Evolutionary conservation across 106 monocot species (phyloP).

Genomic region (Dioscorea dumetorum): DNA sequence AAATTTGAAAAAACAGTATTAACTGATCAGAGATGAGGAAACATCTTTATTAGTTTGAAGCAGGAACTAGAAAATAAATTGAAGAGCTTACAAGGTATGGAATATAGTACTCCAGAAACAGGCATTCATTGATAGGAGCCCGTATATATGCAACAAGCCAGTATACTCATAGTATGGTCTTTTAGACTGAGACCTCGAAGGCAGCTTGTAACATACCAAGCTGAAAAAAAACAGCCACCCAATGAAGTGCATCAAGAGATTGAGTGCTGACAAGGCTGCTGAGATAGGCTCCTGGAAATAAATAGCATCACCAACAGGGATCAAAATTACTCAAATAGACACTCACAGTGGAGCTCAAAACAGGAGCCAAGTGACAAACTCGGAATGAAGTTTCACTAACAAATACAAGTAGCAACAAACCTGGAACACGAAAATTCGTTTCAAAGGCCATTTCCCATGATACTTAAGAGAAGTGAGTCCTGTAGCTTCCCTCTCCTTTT

Average conservation of each 20-base stretch:
- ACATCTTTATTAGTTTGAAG: too few relatives aligned
- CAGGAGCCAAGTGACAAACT: too few relatives aligned
- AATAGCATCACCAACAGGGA: not conserved
- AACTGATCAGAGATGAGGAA: not conserved
- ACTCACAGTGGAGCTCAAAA: not conserved
- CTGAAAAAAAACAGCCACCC: constrained; percentile 91
- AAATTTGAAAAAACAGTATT: not conserved
- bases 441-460: constrained; percentile 95
- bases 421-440: constrained; percentile 68
- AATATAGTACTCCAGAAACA: constrained; percentile 97
- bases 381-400: not conserved
- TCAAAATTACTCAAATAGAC: not conserved
- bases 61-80: not conserved
- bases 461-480: constrained; percentile 68
- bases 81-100: constrained; percentile 58
- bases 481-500: constrained; percentile 44
- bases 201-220: constrained; percentile 64
- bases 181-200: constrained; percentile 63
- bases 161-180: constrained; percentile 88
- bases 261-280: constrained; percentile 70
- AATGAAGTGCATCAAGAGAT: constrained; percentile 74
- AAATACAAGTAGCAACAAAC: constrained; percentile 21
- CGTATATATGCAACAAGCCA: constrained; percentile 91
- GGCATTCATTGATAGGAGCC: constrained; percentile 77
- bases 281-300: constrained; percentile 77